Conservation (phyloP, 139 green algal genomes). For the Tetratostichococcus sp. region DNA sequence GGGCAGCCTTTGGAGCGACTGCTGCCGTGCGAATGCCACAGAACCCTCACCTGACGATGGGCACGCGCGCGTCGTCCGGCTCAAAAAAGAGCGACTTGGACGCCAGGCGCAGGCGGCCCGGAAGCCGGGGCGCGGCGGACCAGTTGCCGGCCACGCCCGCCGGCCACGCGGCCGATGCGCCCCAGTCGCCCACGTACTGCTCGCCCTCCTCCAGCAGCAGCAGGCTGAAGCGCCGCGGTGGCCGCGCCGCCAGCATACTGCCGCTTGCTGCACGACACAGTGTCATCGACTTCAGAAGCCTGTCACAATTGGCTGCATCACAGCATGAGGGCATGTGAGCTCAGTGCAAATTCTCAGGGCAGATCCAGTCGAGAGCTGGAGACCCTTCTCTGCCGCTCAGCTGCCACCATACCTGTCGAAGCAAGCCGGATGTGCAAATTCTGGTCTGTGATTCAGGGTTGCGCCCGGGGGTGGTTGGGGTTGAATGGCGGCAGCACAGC, state of each 20-base stretch:
- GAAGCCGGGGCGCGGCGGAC: conserved; percentile 40
- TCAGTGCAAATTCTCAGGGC: too few relatives aligned
- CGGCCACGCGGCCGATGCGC: conserved; percentile 49
- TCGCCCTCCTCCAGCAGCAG: conserved; percentile 86
- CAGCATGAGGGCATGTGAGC: too few relatives aligned
- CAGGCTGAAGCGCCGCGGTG: conserved; percentile 64
- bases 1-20: neutral
- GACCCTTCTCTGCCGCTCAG: too few relatives aligned
- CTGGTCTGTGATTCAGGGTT: too few relatives aligned
- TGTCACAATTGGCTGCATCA: too few relatives aligned
- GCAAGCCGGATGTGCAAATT: too few relatives aligned
- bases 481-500: conserved; percentile 30
- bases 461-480: neutral
- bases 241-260: conserved; percentile 38
- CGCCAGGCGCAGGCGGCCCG: conserved; percentile 73
- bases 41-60: conserved; percentile 62
- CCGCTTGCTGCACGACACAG: neutral
- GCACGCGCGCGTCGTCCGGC: conserved; percentile 70
- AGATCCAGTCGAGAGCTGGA: too few relatives aligned
- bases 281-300: too few relatives aligned
- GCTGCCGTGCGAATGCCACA: too few relatives aligned
- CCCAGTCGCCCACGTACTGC: conserved; percentile 70
- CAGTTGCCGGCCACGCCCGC: conserved; percentile 54
- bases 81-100: conserved; percentile 85
- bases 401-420: too few relatives aligned